Evolutionary conservation across 768 basidiomycete genomes (phyloP).

Genomic region (Pleurotus sapidus): DNA sequence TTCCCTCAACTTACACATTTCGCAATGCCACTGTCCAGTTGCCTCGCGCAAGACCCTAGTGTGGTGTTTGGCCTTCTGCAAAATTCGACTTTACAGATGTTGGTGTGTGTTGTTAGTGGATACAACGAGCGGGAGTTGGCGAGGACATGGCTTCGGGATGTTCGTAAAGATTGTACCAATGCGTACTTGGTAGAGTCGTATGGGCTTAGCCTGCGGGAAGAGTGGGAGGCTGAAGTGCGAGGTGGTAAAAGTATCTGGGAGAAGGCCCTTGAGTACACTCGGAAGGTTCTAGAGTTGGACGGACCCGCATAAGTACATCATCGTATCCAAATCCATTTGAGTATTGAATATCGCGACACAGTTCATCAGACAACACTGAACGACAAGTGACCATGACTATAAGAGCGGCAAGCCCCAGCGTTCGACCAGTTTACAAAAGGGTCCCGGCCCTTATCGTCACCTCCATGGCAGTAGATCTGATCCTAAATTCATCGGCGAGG

Average conservation of each 20-base stretch:
- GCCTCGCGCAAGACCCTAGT: slow-evolving; percentile 10
- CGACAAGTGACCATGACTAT: no score
- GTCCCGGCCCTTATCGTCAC: no score
- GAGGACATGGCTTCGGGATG: slow-evolving; percentile 14
- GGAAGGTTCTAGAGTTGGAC: no score
- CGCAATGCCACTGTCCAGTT: slow-evolving; percentile 18
- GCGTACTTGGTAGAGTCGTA: slow-evolving; percentile 12
- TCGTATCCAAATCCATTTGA: no score
- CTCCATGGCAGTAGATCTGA: no score
- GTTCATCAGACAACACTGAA: no score
- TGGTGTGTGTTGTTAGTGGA: slow-evolving; percentile 17
- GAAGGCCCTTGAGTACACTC: slow-evolving; percentile 16
- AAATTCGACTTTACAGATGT: slow-evolving; percentile 5
- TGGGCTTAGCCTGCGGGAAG: slow-evolving; percentile 10
- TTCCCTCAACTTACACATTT: slow-evolving; percentile 18
- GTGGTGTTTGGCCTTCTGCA: slow-evolving; percentile 14
- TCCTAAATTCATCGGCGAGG: no score
- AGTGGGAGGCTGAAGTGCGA: slow-evolving; percentile 25
- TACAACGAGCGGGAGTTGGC: slow-evolving; percentile 6
- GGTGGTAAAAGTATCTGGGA: slow-evolving; percentile 22
- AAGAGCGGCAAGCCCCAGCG: no score
- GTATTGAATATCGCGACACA: no score
- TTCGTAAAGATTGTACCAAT: slow-evolving; percentile 1
- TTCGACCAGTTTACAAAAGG: no score
- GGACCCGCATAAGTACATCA: no score